A percentile compares a stretch with the other conserved stretches of the same genome.
Conservation (phyloP, 208 protist genomes). For the Leishmania turanica region DNA sequence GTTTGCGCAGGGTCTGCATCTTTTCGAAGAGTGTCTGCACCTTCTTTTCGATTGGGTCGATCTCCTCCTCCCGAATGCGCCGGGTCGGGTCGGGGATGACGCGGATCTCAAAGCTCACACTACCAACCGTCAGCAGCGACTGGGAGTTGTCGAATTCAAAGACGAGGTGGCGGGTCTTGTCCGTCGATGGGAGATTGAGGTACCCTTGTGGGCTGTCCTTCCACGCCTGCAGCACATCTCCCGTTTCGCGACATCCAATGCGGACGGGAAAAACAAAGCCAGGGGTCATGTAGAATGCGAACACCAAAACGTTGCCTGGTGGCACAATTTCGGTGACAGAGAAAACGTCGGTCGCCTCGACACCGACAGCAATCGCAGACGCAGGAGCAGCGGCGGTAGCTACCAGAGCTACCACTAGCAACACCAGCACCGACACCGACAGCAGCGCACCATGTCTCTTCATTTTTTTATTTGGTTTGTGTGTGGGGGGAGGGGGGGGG, state of each 20-base stretch:
- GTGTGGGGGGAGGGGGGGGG: background rate
- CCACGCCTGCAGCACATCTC: conserved; percentile 5
- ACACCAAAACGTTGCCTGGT: conserved; percentile 24
- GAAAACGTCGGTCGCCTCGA: conserved; percentile 27
- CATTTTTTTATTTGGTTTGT: background rate
- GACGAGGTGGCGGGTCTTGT: background rate
- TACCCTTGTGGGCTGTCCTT: background rate
- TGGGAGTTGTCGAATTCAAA: conserved; percentile 58
- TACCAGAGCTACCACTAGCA: conserved; percentile 1
- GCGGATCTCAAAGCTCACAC: conserved; percentile 51
- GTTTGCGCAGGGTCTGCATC: background rate
- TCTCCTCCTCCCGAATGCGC: conserved; percentile 15
- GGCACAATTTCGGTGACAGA: conserved; percentile 42
- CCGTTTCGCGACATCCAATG: background rate
- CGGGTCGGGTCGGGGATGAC: conserved; percentile 31
- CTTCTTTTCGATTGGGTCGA: conserved; percentile 77
- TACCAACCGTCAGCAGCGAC: conserved; percentile 27
- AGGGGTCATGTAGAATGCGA: conserved; percentile 44
- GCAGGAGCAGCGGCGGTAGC: background rate
- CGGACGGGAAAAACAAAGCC: conserved; percentile 17
- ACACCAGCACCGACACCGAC: background rate
- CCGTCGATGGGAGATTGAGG: background rate
- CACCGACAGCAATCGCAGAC: background rate
- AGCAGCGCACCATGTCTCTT: background rate
- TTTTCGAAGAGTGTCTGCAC: conserved; percentile 32